A percentile compares a stretch with the other conserved stretches of the same genome.
phyloP scores from a whole-genome alignment of 2,329 filamentous ascomycete species.

The Penicillium olsonii region DNA sequence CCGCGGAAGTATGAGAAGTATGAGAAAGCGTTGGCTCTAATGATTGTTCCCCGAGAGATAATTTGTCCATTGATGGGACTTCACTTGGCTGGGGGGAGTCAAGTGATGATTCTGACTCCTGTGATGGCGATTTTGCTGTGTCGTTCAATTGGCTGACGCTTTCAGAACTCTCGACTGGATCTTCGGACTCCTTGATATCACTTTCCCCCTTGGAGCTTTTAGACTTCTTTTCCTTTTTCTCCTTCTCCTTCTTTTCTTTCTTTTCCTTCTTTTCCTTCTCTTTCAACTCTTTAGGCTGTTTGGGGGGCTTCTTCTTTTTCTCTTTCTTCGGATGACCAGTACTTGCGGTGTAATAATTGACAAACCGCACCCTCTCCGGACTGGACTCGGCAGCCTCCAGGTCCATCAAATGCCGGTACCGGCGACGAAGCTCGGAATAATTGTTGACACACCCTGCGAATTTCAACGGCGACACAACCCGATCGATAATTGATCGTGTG shows the following conservation, averaged over 20 bases:
- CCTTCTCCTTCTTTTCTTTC: constrained; percentile 19
- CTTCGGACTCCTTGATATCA: constrained; percentile 25
- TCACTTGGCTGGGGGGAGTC: constrained; percentile 7
- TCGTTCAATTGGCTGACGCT: constrained; percentile 4
- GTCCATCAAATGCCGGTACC: constrained; percentile 69
- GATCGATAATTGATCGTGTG: constrained; percentile 67
- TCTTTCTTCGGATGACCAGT: constrained; percentile 55
- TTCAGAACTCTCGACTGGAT: constrained; percentile 17
- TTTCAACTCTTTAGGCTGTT: constrained; percentile 32
- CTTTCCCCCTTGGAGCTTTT: background rate
- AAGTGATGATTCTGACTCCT: constrained; percentile 14
- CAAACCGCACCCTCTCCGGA: constrained; percentile 62
- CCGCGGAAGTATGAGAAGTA: constrained; percentile 3
- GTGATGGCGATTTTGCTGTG: constrained; percentile 6
- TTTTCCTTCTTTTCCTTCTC: constrained; percentile 29
- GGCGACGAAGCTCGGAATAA: constrained; percentile 65
- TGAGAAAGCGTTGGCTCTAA: background rate
- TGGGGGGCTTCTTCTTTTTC: constrained; percentile 7
- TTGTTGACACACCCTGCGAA: constrained; percentile 82
- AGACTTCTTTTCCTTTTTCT: constrained; percentile 3
- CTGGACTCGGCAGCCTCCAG: constrained; percentile 68
- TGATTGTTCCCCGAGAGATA: constrained; percentile 1
- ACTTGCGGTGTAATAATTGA: constrained; percentile 90
- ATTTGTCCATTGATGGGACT: background rate
- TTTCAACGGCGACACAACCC: constrained; percentile 78